A percentile compares a stretch with the other conserved stretches of the same genome.
Evolutionary conservation across 2,329 filamentous ascomycete species (phyloP).

Genomic region (Xylaria sp.): DNA sequence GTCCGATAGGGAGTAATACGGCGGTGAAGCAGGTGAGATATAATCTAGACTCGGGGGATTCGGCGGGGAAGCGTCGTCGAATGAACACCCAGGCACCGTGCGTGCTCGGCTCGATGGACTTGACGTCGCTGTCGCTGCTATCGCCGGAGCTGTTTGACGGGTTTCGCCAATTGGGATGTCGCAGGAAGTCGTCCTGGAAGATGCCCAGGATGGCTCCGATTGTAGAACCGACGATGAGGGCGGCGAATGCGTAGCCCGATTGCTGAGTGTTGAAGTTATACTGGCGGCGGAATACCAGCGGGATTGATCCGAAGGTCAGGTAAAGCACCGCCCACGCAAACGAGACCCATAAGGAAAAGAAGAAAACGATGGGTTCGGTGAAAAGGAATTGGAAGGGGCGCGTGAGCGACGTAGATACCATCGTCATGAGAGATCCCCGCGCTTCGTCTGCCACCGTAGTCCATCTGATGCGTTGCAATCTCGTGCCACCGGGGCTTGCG

Average conservation of each 20-base stretch:
- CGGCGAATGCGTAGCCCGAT: constrained; percentile 73
- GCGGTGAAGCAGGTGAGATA: constrained; percentile 84
- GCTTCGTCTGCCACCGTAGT: constrained; percentile 80
- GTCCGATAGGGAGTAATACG: constrained; percentile 75
- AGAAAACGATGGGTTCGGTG: constrained; percentile 81
- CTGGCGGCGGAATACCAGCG: constrained; percentile 73
- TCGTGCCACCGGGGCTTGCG: background rate
- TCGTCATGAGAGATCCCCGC: constrained; percentile 67
- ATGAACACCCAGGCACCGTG: constrained; percentile 53
- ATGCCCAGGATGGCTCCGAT: constrained; percentile 73
- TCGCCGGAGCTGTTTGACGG: constrained; percentile 40
- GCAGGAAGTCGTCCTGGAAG: constrained; percentile 71
- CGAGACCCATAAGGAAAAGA: constrained; percentile 86
- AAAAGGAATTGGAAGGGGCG: constrained; percentile 79
- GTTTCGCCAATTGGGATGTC: constrained; percentile 47
- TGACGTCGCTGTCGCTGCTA: constrained; percentile 34
- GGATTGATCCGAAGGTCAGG: constrained; percentile 80
- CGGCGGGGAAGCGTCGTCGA: constrained; percentile 52
- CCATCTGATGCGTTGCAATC: constrained; percentile 71
- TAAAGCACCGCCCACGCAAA: constrained; percentile 93
- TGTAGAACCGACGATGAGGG: constrained; percentile 71
- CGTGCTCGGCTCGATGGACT: constrained; percentile 15
- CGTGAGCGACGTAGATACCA: constrained; percentile 76
- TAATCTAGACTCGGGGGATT: constrained; percentile 75
- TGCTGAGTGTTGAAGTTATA: constrained; percentile 72